Base-by-base conservation (phyloP, 192 early-diverging fungal species). In the Backusella liffmaniae region DNA sequence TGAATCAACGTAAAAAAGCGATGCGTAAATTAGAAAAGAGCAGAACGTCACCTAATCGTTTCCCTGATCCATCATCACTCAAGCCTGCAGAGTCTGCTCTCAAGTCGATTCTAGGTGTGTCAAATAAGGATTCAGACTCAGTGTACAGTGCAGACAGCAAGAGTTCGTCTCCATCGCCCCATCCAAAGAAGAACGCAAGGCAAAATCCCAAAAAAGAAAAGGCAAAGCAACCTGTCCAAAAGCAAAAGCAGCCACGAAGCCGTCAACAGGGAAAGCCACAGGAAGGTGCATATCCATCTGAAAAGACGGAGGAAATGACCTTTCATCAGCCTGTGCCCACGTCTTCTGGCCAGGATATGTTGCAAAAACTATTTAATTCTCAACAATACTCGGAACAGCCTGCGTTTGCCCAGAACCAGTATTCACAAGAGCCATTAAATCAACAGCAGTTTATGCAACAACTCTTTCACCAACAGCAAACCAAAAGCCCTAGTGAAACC, bases 1-100 rank as follows among this genome's bases (percentile, higher is more conserved):
- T 78, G 4, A 56, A 67, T 53, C 77, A 78, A 46, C 77, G 77
- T 44, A 74, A 74, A 67, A 74, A 67, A 41, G 15, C 13, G 41
- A 42, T 32, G n/a, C 59, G 73, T 13, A 44, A 51, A 34, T 4
- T 26, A 39, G 56, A 73, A 35, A 73, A 36, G 12, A 56, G 8
- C 36, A 62, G 36, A 15, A 41, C 39, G 3, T 41, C 37, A 6
- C 67, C 67, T 8, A 34, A 37, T 23, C 67, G 69, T 46, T 23
- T 70, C 26, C 69, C 69, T n/a, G 23, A 26, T 8, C 8, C 42
- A 23, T 23, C 69, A 3, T 39, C 29, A 21, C 30, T 23, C n/a
- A 70, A 70, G 16, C 41, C 69, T 23, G 69, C 26, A 44, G 69
- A 70, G 13, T 70, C 69, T 23, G 69, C 41, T 13, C 41, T 70